Evolutionary conservation across 1,284 basidiomycete genomes (phyloP), one percentile per base, ranked within the genome.

Genomic region (Rhodotorula glutinis): DNA sequence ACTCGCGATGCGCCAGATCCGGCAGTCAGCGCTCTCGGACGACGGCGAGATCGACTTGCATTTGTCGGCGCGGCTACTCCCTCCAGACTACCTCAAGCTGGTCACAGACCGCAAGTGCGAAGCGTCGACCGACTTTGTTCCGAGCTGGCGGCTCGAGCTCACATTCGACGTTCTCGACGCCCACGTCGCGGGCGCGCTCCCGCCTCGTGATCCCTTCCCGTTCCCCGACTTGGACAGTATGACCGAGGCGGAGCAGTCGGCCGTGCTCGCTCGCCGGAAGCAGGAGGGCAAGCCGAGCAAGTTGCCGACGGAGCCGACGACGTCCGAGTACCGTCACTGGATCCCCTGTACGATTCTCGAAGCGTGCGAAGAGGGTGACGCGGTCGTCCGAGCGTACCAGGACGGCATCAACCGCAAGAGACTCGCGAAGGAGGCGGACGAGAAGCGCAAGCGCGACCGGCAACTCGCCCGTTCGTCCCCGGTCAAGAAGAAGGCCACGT

Each of bases 71-170:
- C n/a, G 10, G 19, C 23, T 41, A 33, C 43, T 53, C 3, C 44
- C 60, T 14, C 8, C 4, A 1, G 53, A 46, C 3, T 54, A 41
- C 41, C 17, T 63, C 43, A 29, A 52, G 10, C 19, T 23, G 25
- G 51, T 72, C 25, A n/a, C 16, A 27, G 56, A 62, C 2, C 38
- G 40, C 65, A 71, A 71, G 44, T 53, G 30, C 54, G 57, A 49
- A 9, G 3, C 9, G 2, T 60, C 70, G 40, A 69, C 70, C 10
- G 53, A 57, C 2, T 58, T 43, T 52, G 33, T 59, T 17, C 65
- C 60, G 9, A 47, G 67, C 4, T 72, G 64, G 53, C 62, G 64
- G n/a, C 40, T 72, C 53, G 62, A 69, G 40, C 67, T 72, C 51
- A 27, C 55, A 19, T 30, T 60, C 25, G 11, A 40, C 21, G 23